Percentiles rank a stretch among this genome's conserved stretches.
Evolutionary conservation across 768 basidiomycete species (phyloP).

Genomic region (Lyophyllum semitale): DNA sequence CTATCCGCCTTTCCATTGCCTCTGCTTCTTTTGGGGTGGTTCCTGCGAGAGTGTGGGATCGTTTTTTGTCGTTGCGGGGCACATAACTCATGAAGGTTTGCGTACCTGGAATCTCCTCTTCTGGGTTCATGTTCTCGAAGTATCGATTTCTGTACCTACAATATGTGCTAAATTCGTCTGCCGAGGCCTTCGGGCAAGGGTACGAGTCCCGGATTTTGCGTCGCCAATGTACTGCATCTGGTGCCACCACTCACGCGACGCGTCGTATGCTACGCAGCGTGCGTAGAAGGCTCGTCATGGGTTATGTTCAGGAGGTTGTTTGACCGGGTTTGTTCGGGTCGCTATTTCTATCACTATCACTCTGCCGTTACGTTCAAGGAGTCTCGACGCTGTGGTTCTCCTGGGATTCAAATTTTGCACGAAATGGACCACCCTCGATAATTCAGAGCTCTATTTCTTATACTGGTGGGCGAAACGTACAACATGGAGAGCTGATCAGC

Average conservation of each 20-base stretch:
- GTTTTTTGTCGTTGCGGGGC: too few relatives aligned
- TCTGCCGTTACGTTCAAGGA: too few relatives aligned
- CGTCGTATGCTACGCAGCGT: conserved; percentile 76
- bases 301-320: conserved; percentile 28
- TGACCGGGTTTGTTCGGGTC: conserved; percentile 33
- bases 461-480: too few relatives aligned
- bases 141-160: conserved; percentile 92
- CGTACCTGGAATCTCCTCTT: conserved; percentile 88
- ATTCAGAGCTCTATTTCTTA: too few relatives aligned
- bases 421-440: too few relatives aligned
- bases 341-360: too few relatives aligned
- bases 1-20: too few relatives aligned
- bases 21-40: too few relatives aligned
- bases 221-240: conserved; percentile 94
- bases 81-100: conserved; percentile 10
- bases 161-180: conserved; percentile 1
- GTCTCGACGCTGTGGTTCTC: too few relatives aligned
- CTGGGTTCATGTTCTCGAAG: conserved; percentile 86
- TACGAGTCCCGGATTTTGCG: conserved; percentile 82
- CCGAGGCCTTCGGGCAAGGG: neutral
- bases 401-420: too few relatives aligned
- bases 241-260: conserved; percentile 86
- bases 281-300: conserved; percentile 73
- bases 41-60: too few relatives aligned
- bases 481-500: too few relatives aligned